Percentiles rank a stretch among this genome's conserved stretches.
phyloP scores from a whole-genome alignment of 306 rosid genomes.

The Neltuma alba region DNA sequence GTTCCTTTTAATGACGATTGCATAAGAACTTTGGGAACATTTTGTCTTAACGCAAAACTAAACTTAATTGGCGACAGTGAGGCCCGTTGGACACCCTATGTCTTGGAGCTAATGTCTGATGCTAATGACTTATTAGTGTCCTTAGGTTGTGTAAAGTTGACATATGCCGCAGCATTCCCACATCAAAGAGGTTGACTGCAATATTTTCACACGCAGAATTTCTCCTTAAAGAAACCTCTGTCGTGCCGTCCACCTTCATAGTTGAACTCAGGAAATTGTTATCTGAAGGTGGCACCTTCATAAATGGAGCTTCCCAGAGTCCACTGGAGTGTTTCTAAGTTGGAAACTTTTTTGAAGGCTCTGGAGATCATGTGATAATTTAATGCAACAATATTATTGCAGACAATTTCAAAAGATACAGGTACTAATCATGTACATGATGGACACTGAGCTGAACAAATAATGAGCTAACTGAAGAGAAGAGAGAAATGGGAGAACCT shows the following conservation, averaged over 20 bases:
- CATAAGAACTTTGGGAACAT: background rate
- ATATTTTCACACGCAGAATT: constrained; percentile 46
- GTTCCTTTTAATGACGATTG: constrained; percentile 29
- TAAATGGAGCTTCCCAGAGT: constrained; percentile 40
- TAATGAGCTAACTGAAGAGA: background rate
- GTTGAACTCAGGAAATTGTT: constrained; percentile 56
- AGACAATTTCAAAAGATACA: no score
- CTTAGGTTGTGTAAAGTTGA: constrained; percentile 59
- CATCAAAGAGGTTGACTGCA: constrained; percentile 48
- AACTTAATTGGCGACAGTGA: no score
- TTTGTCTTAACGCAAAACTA: constrained; percentile 3
- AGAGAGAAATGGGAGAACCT: background rate
- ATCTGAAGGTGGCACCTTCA: constrained; percentile 37
- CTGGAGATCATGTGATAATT: no score
- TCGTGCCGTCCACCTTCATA: constrained; percentile 52
- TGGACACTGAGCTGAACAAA: background rate
- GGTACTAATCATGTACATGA: background rate
- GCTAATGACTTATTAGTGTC: constrained; percentile 48
- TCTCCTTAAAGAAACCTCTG: constrained; percentile 47
- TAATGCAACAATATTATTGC: no score
- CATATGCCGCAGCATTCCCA: constrained; percentile 45
- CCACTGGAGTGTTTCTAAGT: constrained; percentile 57
- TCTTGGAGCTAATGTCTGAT: constrained; percentile 81
- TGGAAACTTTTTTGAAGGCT: constrained; percentile 44
- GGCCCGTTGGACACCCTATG: no score